Evolutionary conservation across 2,329 filamentous ascomycete species (phyloP).

Genomic region (Penicillium sp.): DNA sequence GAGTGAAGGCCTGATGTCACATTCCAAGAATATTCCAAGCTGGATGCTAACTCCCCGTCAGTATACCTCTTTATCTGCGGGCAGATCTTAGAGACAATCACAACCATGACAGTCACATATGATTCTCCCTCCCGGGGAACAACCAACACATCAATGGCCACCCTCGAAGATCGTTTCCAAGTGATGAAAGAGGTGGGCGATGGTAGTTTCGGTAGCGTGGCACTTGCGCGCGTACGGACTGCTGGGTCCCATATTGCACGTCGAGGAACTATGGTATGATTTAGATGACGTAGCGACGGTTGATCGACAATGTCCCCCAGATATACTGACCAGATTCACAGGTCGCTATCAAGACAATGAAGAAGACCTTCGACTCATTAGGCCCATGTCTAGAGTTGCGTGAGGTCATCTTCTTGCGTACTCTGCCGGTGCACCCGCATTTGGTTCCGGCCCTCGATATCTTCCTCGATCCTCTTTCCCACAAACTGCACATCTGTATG

Average conservation of each 20-base stretch:
- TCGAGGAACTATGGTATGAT: constrained; percentile 84
- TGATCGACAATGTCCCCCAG: not conserved
- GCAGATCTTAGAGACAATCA: constrained; percentile 36
- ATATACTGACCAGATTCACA: constrained; percentile 40
- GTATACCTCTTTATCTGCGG: constrained; percentile 37
- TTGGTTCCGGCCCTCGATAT: constrained; percentile 97
- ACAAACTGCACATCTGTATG: constrained; percentile 97
- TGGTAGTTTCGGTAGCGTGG: constrained; percentile 96
- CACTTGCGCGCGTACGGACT: constrained; percentile 84
- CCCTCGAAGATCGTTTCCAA: constrained; percentile 91
- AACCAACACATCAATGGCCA: constrained; percentile 53
- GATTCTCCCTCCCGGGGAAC: constrained; percentile 70
- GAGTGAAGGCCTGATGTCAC: constrained; percentile 5
- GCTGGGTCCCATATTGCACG: constrained; percentile 86
- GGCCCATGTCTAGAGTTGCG: constrained; percentile 86
- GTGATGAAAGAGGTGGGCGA: constrained; percentile 97
- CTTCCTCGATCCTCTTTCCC: constrained; percentile 92
- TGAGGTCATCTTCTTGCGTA: constrained; percentile 94
- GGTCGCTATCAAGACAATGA: constrained; percentile 99
- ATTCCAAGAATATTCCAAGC: not conserved
- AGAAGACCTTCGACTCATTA: constrained; percentile 97
- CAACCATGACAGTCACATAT: constrained; percentile 70
- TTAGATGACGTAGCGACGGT: constrained; percentile 3
- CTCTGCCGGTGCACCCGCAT: constrained; percentile 82
- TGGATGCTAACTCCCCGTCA: not conserved